Percentiles rank a stretch among this genome's conserved stretches.
Evolutionary conservation across 768 basidiomycete genomes (phyloP).

Genomic region (Porphyrellus cyaneotinctus): DNA sequence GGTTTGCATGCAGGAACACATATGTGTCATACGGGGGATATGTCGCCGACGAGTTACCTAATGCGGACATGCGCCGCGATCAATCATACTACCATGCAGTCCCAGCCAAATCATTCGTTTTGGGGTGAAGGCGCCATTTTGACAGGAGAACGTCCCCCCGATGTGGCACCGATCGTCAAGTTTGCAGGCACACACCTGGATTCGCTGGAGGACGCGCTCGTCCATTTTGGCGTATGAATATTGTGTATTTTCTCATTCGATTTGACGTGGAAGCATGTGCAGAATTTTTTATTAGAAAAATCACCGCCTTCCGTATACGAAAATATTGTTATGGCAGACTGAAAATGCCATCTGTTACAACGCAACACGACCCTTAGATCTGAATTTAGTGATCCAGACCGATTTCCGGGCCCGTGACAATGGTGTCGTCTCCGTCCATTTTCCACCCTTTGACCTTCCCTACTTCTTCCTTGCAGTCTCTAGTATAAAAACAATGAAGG

Average conservation of each 20-base stretch:
- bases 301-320: conserved; percentile 41
- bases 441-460: conserved; percentile 35
- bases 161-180: conserved; percentile 29
- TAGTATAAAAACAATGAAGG: conserved; percentile 53
- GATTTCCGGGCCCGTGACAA: conserved; percentile 40
- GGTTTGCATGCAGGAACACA: conserved; percentile 13
- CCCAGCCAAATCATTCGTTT: conserved; percentile 19
- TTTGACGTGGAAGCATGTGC: conserved; percentile 29
- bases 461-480: conserved; percentile 26
- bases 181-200: background rate
- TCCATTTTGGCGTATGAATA: conserved; percentile 1
- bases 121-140: conserved; percentile 23
- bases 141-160: conserved; percentile 11
- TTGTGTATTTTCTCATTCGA: conserved; percentile 17
- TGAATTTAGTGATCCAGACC: conserved; percentile 58
- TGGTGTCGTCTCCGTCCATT: conserved; percentile 38
- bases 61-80: conserved; percentile 24
- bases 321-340: conserved; percentile 37
- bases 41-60: conserved; percentile 29
- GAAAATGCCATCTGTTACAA: conserved; percentile 40
- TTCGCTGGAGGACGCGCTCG: background rate
- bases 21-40: conserved; percentile 21
- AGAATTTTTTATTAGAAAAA: conserved; percentile 40
- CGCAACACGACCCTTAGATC: conserved; percentile 71
- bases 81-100: conserved; percentile 19